A percentile compares a stretch with the other conserved stretches of the same genome.
These are phyloP conservation scores for Penicillium griseofulvum DNA, from an alignment of 2,329 filamentous ascomycete species.

Conservation along the genomic window DNA sequence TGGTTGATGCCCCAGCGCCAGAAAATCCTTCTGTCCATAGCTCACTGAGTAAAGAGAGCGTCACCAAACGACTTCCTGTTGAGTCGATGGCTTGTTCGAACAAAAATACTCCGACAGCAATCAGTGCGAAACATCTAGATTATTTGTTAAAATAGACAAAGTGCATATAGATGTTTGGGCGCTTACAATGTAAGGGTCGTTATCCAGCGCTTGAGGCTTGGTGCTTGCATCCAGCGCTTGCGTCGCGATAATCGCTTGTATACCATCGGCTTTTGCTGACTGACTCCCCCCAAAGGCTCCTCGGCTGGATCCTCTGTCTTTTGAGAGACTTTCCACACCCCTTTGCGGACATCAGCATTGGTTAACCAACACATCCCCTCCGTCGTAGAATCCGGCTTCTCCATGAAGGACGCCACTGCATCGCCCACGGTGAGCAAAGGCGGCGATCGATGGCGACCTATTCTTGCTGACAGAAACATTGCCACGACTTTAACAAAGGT, in stretches of 20 bases:
- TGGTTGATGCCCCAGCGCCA: background rate
- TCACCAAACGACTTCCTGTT: background rate
- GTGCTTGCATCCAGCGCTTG: background rate
- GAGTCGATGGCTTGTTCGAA: background rate
- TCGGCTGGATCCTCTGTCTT: background rate
- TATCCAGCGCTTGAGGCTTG: background rate
- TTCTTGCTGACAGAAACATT: constrained; percentile 13
- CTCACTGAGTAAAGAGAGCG: background rate
- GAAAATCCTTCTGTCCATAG: background rate
- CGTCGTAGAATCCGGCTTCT: constrained; percentile 12
- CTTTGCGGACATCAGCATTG: background rate
- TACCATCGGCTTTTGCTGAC: background rate
- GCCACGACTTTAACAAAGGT: constrained; percentile 12
- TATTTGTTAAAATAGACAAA: background rate
- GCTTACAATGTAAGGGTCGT: background rate
- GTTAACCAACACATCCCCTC: constrained; percentile 10
- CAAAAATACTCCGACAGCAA: background rate
- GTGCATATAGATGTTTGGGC: background rate
- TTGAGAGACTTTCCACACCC: background rate
- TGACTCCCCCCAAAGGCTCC: background rate
- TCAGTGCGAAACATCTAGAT: background rate
- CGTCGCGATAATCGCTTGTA: background rate
- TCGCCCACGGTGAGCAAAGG: constrained; percentile 27
- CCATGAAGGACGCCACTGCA: constrained; percentile 28
- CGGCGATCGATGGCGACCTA: background rate